A percentile compares a stretch with the other conserved stretches of the same genome.
Evolutionary conservation across 345 rosid genomes (phyloP).

Genomic region (Arabidopsis thaliana): DNA sequence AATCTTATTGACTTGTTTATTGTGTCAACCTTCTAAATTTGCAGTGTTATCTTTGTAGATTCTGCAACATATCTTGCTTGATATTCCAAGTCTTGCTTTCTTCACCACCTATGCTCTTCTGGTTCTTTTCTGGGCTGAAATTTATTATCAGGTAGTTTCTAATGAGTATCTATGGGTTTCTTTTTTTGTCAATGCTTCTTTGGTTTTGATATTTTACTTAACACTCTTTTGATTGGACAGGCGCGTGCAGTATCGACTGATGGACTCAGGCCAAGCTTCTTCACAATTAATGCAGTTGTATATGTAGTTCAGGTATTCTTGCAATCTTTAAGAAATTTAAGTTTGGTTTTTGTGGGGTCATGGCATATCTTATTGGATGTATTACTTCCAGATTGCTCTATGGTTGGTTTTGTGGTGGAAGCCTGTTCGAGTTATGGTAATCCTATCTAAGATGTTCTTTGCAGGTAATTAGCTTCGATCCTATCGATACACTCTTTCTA

Average conservation of each 20-base stretch:
- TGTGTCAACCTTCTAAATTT: conserved; percentile 11
- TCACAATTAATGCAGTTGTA: conserved; percentile 71
- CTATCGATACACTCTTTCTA: conserved; percentile 2
- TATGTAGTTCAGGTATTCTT: conserved; percentile 73
- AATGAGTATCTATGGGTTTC: not conserved
- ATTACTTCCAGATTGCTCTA: conserved; percentile 62
- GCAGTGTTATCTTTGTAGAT: conserved; percentile 51
- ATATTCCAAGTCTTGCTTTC: conserved; percentile 88
- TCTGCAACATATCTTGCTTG: conserved; percentile 76
- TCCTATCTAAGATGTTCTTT: conserved; percentile 85
- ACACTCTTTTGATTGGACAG: conserved; percentile 48
- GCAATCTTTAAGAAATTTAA: not conserved
- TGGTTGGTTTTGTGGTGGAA: conserved; percentile 91
- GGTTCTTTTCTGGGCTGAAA: conserved; percentile 97
- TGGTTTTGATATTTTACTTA: conserved; percentile 17
- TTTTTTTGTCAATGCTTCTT: not conserved
- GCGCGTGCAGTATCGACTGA: conserved; percentile 88
- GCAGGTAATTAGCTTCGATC: conserved; percentile 55
- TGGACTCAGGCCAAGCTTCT: conserved; percentile 84
- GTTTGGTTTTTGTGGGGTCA: conserved; percentile 19
- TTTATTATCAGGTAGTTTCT: conserved; percentile 77
- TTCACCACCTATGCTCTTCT: conserved; percentile 89
- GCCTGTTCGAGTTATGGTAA: conserved; percentile 55
- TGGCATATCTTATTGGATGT: not conserved
- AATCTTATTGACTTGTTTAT: not conserved